Conservation (phyloP, 1,284 basidiomycete genomes). For the Fistulinella cinereoalba region DNA sequence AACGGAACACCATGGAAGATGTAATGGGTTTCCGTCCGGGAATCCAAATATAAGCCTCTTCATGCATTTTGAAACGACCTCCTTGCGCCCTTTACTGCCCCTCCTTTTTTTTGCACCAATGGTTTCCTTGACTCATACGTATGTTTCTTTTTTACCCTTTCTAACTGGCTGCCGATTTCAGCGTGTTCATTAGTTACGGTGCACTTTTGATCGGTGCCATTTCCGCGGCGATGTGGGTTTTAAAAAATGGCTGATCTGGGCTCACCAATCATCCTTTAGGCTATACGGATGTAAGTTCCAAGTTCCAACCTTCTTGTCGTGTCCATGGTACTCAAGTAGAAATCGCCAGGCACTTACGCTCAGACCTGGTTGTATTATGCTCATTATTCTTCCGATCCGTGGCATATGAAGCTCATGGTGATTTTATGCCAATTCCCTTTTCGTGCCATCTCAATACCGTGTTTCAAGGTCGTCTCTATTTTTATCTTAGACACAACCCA, state of each 20-base stretch:
- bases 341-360: conserved; percentile 46
- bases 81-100: no score
- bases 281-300: conserved; percentile 50
- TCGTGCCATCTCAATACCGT: neutral
- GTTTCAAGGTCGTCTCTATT: conserved; percentile 42
- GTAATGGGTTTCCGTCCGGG: no score
- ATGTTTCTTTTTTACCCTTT: no score
- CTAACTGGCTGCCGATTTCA: no score
- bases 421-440: neutral
- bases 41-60: no score
- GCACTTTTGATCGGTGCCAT: neutral
- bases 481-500: conserved; percentile 53
- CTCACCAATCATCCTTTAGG: conserved; percentile 25
- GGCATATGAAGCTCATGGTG: conserved; percentile 45
- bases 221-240: neutral
- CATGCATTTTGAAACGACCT: no score
- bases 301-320: neutral
- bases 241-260: neutral
- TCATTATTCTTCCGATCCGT: conserved; percentile 46
- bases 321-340: neutral
- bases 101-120: no score
- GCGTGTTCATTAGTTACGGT: neutral
- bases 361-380: conserved; percentile 57
- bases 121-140: no score
- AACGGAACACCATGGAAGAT: no score